Base-by-base conservation (phyloP, 768 basidiomycete species). In the Phanerodontia chrysosporium region DNA sequence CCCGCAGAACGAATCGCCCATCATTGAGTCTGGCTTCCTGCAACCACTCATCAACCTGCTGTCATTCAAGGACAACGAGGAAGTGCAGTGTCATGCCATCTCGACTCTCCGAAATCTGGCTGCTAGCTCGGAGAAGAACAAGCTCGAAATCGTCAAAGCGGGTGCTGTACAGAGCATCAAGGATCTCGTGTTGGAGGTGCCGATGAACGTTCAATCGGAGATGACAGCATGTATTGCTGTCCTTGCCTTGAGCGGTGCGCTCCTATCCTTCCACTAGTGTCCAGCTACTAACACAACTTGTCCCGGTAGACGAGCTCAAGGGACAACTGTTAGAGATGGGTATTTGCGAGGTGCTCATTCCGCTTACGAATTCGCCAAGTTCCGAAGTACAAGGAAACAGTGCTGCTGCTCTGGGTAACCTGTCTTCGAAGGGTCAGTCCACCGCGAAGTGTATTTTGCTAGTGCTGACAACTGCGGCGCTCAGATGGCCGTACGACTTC, bases 171-270 rank as follows among this genome's bases (percentile, higher is more conserved):
- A 94, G 69, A 87, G 92, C 45, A 99, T 99, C 76, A 97, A 97
- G 75, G 94, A 98, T 67, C 79, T 99, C 18, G 95, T 99, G 1
- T 78, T 99, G 13, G 90, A 90, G 67, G 96, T 98, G 1, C 95
- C 97, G 3, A 85, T 97, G 77, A 90, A 90, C 62, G 97, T 99
- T 12, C 97, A 99, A 75, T 96, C 94, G 68, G 97, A 98, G 76
- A 99, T 99, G 97, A 99, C 97, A 45, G 97, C 97, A 6, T 98
- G 96, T 66, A 90, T 98, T 45, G 97, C 97, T 18, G 97, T 98
- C 14, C 75, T 99, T 62, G 97, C 96, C 5, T 72, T 99, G 65
- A 96, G 93, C 66, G 95, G 95, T 96, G 71, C 57, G 89, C 44
- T 39, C 16, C n/a, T 51, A 18, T 32, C 45, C 51, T 36, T n/a